phyloP scores from a whole-genome alignment of 2,329 filamentous ascomycete species.

The Hymenotorrendiella dingleyae region DNA sequence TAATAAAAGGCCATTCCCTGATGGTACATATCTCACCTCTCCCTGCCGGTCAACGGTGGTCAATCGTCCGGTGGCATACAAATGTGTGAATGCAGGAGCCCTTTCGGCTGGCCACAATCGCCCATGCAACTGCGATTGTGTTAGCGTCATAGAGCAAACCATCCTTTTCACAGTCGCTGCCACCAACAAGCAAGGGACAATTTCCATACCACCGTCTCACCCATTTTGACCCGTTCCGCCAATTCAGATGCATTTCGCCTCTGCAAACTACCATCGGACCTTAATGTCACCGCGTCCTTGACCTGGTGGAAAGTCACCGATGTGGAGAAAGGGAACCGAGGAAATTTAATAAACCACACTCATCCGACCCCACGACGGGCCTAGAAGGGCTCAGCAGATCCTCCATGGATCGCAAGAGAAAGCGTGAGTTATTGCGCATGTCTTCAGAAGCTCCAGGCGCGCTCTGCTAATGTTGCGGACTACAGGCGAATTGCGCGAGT shows the following conservation, averaged over 20 bases:
- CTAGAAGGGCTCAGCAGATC: conserved; percentile 26
- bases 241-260: conserved; percentile 33
- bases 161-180: neutral
- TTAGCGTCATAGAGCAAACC: too few species aligned
- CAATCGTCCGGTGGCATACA: too few species aligned
- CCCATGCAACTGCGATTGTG: too few species aligned
- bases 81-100: too few species aligned
- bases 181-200: conserved; percentile 7
- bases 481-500: conserved; percentile 79
- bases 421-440: conserved; percentile 41
- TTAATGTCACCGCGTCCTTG: conserved; percentile 30
- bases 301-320: conserved; percentile 30
- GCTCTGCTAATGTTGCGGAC: conserved; percentile 16
- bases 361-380: conserved; percentile 14
- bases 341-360: conserved; percentile 22
- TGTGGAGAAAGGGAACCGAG: conserved; percentile 32
- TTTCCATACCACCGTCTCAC: conserved; percentile 4
- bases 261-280: conserved; percentile 27
- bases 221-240: conserved; percentile 6
- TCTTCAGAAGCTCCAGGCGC: neutral
- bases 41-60: too few species aligned
- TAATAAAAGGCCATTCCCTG: too few species aligned
- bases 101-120: too few species aligned
- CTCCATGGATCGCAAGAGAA: conserved; percentile 59
- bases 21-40: too few species aligned